These are phyloP conservation scores for Ricinus communis DNA, from an alignment of 345 rosid species.

Conservation along the genomic window DNA sequence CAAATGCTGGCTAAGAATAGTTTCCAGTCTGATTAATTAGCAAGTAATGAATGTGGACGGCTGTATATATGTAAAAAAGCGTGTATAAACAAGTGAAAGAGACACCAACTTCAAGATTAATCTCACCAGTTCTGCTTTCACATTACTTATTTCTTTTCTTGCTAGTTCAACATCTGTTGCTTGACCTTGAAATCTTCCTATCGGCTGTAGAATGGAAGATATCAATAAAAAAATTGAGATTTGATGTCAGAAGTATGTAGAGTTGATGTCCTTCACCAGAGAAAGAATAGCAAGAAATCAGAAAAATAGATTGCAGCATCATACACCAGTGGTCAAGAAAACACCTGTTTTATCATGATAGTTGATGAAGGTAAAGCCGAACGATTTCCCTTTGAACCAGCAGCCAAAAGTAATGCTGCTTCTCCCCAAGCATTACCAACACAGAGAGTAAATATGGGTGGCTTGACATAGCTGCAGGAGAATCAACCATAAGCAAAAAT, in stretches of 20 bases:
- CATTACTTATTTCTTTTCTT: constrained; percentile 66
- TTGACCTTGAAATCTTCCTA: constrained; percentile 93
- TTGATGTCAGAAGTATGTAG: neutral
- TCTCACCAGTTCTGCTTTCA: constrained; percentile 77
- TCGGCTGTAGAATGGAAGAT: constrained; percentile 60
- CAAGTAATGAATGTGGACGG: neutral
- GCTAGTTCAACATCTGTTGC: constrained; percentile 81
- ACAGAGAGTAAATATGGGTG: constrained; percentile 93
- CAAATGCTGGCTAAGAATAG: neutral
- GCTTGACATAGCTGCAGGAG: constrained; percentile 61
- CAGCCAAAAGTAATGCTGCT: constrained; percentile 85
- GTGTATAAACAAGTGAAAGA: neutral
- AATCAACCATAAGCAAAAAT: constrained; percentile 5
- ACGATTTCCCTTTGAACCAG: constrained; percentile 62
- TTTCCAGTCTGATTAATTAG: neutral
- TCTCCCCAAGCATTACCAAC: constrained; percentile 99
- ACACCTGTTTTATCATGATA: constrained; percentile 70
- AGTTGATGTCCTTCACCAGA: constrained; percentile 1
- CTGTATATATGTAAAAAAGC: constrained; percentile 5
- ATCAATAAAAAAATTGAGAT: neutral
- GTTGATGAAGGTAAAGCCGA: constrained; percentile 69
- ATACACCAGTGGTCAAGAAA: constrained; percentile 14
- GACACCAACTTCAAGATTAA: constrained; percentile 2
- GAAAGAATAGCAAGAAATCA: constrained; percentile 4
- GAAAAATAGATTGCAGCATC: constrained; percentile 12